Evolutionary conservation across 805 yeast genomes (phyloP).

Genomic region (Candida incommunis): DNA sequence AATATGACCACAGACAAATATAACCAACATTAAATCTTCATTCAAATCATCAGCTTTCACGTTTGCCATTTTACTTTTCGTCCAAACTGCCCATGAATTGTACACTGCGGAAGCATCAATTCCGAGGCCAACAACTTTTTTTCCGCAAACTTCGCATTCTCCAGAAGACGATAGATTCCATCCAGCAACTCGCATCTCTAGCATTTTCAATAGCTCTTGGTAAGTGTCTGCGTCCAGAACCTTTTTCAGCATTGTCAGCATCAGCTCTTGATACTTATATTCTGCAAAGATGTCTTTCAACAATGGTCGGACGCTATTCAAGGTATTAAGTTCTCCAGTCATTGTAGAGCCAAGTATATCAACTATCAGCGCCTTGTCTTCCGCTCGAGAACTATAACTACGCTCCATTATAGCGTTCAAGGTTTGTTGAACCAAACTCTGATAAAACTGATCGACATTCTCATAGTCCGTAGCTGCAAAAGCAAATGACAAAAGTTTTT

Average conservation of each 20-base stretch:
- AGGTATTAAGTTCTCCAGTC: slow-evolving; percentile 28
- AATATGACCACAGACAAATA: slow-evolving; percentile 10
- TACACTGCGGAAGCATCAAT: slow-evolving; percentile 34
- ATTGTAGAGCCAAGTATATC: neutral
- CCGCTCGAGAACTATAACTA: slow-evolving; percentile 2
- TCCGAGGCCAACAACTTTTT: slow-evolving; percentile 55
- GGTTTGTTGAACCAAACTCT: slow-evolving; percentile 8
- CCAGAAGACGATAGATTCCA: slow-evolving; percentile 41
- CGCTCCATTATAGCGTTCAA: slow-evolving; percentile 18
- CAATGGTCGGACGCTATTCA: slow-evolving; percentile 46
- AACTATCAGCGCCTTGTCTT: neutral
- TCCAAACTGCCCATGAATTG: slow-evolving; percentile 12
- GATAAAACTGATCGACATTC: slow-evolving; percentile 2
- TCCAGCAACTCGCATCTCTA: slow-evolving; percentile 36
- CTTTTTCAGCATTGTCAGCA: slow-evolving; percentile 4
- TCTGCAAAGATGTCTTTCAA: slow-evolving; percentile 40
- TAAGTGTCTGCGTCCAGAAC: slow-evolving; percentile 44
- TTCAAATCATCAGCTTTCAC: neutral
- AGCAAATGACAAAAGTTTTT: neutral
- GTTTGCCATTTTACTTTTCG: neutral
- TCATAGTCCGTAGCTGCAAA: neutral
- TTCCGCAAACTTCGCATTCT: slow-evolving; percentile 68
- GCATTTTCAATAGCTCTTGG: slow-evolving; percentile 30
- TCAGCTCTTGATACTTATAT: slow-evolving; percentile 1
- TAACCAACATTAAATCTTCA: slow-evolving; percentile 6